These are phyloP conservation scores for Candida koratica DNA, from an alignment of 805 yeast species.

Conservation along the genomic window DNA sequence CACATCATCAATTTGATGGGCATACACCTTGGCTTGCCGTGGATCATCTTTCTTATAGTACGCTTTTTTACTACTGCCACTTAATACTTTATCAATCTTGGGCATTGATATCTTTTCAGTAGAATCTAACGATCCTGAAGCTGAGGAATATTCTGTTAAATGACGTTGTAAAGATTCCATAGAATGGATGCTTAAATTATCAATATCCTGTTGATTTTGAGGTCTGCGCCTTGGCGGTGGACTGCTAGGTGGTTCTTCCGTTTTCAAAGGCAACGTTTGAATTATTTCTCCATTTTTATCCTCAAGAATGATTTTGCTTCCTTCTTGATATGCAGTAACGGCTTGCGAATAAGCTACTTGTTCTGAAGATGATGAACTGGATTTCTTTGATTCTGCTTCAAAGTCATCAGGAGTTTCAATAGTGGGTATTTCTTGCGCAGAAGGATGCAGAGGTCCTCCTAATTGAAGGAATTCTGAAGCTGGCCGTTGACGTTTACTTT, in stretches of 20 bases:
- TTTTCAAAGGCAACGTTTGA: constrained; percentile 44
- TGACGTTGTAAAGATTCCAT: constrained; percentile 37
- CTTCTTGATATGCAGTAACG: constrained; percentile 55
- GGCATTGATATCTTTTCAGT: constrained; percentile 7
- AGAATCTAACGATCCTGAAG: constrained; percentile 5
- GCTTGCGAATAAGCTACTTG: not conserved
- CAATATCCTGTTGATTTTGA: constrained; percentile 11
- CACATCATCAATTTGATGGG: constrained; percentile 74
- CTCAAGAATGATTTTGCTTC: constrained; percentile 67
- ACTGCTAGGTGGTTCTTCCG: constrained; percentile 9
- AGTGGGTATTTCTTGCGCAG: constrained; percentile 7
- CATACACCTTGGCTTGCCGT: constrained; percentile 46
- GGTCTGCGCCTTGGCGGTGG: not conserved
- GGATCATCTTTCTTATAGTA: constrained; percentile 30
- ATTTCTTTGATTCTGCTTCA: not conserved
- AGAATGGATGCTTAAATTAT: constrained; percentile 34
- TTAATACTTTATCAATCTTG: constrained; percentile 6
- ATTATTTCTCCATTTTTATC: constrained; percentile 81
- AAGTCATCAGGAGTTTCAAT: not conserved
- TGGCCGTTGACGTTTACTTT: constrained; percentile 32
- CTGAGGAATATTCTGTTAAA: constrained; percentile 32
- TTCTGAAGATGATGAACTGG: constrained; percentile 1
- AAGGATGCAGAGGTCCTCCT: constrained; percentile 21
- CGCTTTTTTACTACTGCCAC: constrained; percentile 19
- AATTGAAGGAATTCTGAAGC: constrained; percentile 39